Evolutionary conservation across 768 basidiomycete species (phyloP), one percentile per base, ranked within the genome.

Genomic region (Naematelia aurantialba): DNA sequence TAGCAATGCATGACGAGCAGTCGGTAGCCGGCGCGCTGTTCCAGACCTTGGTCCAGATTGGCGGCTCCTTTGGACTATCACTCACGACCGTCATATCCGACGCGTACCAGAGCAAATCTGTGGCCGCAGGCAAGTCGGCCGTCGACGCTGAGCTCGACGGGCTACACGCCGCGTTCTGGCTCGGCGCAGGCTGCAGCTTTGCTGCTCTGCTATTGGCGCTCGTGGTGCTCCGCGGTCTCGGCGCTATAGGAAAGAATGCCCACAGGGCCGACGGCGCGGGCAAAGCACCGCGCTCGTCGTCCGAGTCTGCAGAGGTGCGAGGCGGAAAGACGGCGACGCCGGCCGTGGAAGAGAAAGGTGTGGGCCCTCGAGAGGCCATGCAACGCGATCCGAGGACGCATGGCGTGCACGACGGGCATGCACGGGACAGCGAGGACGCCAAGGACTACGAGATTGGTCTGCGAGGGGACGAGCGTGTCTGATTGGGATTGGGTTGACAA

Each of bases 1-100:
- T 72, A 25, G 53, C 70, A 8, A 48, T 72, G 8, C 70, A 65
- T 5, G 67, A 66, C 27, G 69, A 71, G 52, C 69, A 71, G 25
- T 64, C 62, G 4, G 69, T 71, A 1, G 69, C 69, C 1, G 69
- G 69, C 26, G 68, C 70, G 10, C 56, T 73, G 0, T 71, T 73
- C 55, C 74, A 75, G 47, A 73, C 69, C 4, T 59, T 72, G 1
- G 55, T 75, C 10, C 68, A 69, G 49, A 60, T 75, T 0, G 74
- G 67, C 39, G 69, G 69, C 25, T 61, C 69, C 5, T 70, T 69
- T 53, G 74, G 71, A 14, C 59, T 73, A 17, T 67, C 74, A 11
- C 17, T 75, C 14, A 69, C 71, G 12, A 55, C 74, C 13, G 64
- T 75, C 46, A 61, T 72, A 4, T 58, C 62, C 44, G 55, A 58